phyloP scores from a whole-genome alignment of 345 rosid species.

The Melaleuca quinquenervia region DNA sequence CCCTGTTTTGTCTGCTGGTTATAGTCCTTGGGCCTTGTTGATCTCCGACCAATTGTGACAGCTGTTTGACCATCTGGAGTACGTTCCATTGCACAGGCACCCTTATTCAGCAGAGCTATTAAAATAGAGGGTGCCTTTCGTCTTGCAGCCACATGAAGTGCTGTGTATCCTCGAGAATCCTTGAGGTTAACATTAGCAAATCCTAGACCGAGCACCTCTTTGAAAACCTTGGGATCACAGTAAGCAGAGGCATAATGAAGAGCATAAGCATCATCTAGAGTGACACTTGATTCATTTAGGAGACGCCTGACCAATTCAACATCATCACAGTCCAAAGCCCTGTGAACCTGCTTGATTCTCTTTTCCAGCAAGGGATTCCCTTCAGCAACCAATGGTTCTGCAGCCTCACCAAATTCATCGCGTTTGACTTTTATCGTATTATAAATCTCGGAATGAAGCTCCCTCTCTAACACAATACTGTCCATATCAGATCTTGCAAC shows the following conservation, averaged over 20 bases:
- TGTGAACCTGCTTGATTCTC: constrained; percentile 21
- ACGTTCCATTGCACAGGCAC: constrained; percentile 17
- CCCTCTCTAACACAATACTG: constrained; percentile 13
- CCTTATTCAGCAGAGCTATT: constrained; percentile 18
- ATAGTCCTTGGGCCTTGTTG: constrained; percentile 34
- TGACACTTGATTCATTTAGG: constrained; percentile 15
- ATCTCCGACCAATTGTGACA: constrained; percentile 21
- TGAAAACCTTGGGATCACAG: constrained; percentile 32
- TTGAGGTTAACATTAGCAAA: constrained; percentile 21
- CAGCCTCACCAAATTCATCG: not conserved
- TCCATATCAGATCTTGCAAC: constrained; percentile 23
- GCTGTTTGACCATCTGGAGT: constrained; percentile 32
- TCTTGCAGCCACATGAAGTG: constrained; percentile 43
- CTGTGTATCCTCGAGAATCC: constrained; percentile 23
- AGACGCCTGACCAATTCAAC: constrained; percentile 23
- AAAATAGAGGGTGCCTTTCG: constrained; percentile 22
- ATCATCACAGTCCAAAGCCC: constrained; percentile 35
- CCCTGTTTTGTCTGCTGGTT: constrained; percentile 13
- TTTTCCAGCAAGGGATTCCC: constrained; percentile 6
- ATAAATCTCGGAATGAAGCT: constrained; percentile 17
- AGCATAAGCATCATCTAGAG: constrained; percentile 26
- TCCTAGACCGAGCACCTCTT: constrained; percentile 20
- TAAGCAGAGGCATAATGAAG: constrained; percentile 42
- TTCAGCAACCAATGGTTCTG: not conserved
- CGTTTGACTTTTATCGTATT: constrained; percentile 11